phyloP scores from a whole-genome alignment of 2,329 filamentous ascomycete genomes.

The Lachnellula occidentalis region DNA sequence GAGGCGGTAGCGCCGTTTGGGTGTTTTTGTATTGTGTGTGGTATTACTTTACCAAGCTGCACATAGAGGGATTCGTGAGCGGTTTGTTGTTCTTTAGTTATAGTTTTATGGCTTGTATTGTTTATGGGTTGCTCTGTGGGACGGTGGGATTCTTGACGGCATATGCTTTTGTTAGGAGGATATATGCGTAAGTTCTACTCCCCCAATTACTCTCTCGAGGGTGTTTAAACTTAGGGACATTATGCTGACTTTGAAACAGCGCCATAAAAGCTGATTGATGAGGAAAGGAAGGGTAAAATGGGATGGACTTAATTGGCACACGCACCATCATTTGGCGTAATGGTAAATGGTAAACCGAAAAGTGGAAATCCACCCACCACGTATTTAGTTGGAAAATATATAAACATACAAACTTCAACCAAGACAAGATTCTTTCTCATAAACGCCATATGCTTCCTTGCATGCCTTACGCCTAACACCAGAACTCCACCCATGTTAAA shows the following conservation, averaged over 20 bases:
- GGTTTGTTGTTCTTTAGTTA: conserved; percentile 81
- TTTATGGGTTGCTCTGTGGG: conserved; percentile 76
- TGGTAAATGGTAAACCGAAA: not conserved
- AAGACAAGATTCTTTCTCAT: not conserved
- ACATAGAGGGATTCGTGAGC: conserved; percentile 75
- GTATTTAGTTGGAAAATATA: not conserved
- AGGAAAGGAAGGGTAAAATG: too few relatives aligned
- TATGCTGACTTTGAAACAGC: conserved; percentile 11
- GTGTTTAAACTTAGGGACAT: not conserved
- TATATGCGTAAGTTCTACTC: conserved; percentile 61
- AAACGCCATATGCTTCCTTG: not conserved
- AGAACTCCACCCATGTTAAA: not conserved
- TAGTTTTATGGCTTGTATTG: conserved; percentile 72
- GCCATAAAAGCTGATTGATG: conserved; percentile 22
- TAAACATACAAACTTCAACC: not conserved
- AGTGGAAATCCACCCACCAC: not conserved
- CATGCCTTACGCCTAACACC: not conserved
- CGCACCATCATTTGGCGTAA: not conserved
- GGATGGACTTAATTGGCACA: not conserved
- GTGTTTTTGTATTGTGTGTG: conserved; percentile 77
- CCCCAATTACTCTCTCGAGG: not conserved
- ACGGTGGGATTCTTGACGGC: conserved; percentile 81
- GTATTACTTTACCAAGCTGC: conserved; percentile 77
- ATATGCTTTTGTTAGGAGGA: conserved; percentile 76
- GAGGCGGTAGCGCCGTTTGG: conserved; percentile 72